A percentile compares a stretch with the other conserved stretches of the same genome.
These are phyloP conservation scores for Candida coquimbonensis DNA, from an alignment of 805 yeast species.

Conservation along the genomic window DNA sequence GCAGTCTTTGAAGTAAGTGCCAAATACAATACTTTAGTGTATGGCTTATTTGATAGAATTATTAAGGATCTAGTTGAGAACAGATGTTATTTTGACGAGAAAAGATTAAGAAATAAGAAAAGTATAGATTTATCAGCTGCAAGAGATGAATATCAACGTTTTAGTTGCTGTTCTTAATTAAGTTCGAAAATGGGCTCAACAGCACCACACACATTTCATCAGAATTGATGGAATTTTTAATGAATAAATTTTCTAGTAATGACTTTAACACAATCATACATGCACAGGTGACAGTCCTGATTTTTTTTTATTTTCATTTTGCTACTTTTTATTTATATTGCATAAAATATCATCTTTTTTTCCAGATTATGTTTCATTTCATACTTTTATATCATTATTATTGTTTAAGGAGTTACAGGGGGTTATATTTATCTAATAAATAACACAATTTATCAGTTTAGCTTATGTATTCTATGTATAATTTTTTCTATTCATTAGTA, in stretches of 20 bases:
- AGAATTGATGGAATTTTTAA: too few relatives aligned
- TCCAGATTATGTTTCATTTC: background rate
- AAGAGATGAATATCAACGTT: constrained; percentile 13
- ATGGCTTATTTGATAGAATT: constrained; percentile 31
- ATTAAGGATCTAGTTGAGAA: constrained; percentile 35
- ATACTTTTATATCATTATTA: background rate
- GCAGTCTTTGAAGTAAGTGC: constrained; percentile 44
- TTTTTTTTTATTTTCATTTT: background rate
- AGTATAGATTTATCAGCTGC: constrained; percentile 23
- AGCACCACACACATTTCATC: too few relatives aligned
- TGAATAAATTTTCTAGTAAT: too few relatives aligned
- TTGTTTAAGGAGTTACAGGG: background rate
- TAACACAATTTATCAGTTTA: too few relatives aligned
- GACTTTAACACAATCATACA: too few relatives aligned
- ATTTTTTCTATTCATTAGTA: background rate
- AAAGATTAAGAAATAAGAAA: constrained; percentile 19
- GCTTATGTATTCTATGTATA: background rate
- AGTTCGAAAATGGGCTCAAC: too few relatives aligned
- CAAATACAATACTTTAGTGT: constrained; percentile 32
- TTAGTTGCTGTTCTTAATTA: constrained; percentile 19
- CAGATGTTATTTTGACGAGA: constrained; percentile 30
- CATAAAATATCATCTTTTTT: background rate
- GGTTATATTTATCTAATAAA: too few relatives aligned
- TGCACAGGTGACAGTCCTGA: too few relatives aligned
- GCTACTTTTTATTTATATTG: background rate